A percentile compares a stretch with the other conserved stretches of the same genome.
phyloP scores from a whole-genome alignment of 1,139 yeast genomes.

The Entelexis paramagnoliae region DNA sequence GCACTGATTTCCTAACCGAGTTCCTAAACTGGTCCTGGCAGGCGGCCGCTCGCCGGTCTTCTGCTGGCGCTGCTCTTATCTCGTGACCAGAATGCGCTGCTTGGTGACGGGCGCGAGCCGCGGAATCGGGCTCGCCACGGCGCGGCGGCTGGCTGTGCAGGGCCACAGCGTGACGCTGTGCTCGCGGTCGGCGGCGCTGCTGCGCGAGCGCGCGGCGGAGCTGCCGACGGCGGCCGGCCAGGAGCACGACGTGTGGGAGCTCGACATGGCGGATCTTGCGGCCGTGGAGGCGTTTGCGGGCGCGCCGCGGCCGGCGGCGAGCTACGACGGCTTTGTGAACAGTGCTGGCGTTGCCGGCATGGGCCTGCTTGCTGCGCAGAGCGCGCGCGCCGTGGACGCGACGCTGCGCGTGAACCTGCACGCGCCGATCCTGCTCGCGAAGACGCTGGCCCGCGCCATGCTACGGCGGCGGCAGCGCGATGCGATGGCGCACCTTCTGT shows the following conservation, averaged over 20 bases:
- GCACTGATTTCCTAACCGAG: too few relatives aligned
- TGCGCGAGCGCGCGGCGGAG: slow-evolving; percentile 32
- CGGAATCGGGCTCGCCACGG: slow-evolving; percentile 70
- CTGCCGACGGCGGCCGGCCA: slow-evolving; percentile 36
- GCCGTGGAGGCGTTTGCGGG: slow-evolving; percentile 1
- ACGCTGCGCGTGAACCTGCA: slow-evolving; percentile 54
- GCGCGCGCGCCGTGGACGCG: slow-evolving; percentile 36
- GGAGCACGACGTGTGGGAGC: slow-evolving; percentile 41
- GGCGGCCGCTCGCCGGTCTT: too few relatives aligned
- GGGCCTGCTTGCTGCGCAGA: slow-evolving; percentile 42
- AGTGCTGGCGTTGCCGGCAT: slow-evolving; percentile 76
- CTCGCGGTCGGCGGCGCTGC: slow-evolving; percentile 42
- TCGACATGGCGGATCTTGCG: slow-evolving; percentile 37
- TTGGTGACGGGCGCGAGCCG: slow-evolving; percentile 75
- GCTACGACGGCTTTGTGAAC: slow-evolving; percentile 41
- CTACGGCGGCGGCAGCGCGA: slow-evolving; percentile 29
- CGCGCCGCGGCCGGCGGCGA: slow-evolving; percentile 32
- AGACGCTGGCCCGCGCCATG: slow-evolving; percentile 42
- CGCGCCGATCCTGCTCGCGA: slow-evolving; percentile 46
- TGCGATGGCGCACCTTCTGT: slow-evolving; percentile 38
- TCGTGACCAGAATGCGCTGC: slow-evolving; percentile 18
- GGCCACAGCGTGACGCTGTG: slow-evolving; percentile 58
- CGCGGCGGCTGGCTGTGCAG: slow-evolving; percentile 43
- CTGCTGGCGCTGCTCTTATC: too few relatives aligned
- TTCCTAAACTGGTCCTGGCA: too few relatives aligned